Base-by-base conservation (phyloP, 169 alveolate genomes). In the Pseudocohnilembus persalinus region DNA sequence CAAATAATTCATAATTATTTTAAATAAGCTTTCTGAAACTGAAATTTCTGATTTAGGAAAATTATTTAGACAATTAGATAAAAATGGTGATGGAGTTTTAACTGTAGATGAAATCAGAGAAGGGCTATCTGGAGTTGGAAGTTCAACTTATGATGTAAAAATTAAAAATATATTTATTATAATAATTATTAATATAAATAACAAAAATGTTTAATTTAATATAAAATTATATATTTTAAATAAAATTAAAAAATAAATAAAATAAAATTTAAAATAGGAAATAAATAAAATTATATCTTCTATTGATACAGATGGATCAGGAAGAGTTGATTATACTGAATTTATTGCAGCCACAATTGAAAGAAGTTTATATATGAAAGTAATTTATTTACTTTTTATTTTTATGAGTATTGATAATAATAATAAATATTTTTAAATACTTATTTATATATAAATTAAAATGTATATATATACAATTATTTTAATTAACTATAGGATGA, bases 331-430 rank as follows among this genome's bases (percentile, higher is more conserved):
- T 73, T 94, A 89, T 73, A 90, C 95, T n/a, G 96, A 92, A 68
- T 92, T 92, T 80, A 75, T 95, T 27, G 96, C 97, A 34, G 96
- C 96, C 11, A 88, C 95, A 0, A 76, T 95, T 76, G 93, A 90
- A 30, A 82, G 88, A 81, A 79, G 88, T 32, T 63, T 89, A 16
- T 87, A 88, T 83, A 30, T 83, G 82, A 79, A 79, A 49, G 68
- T 49, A 49, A 49, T 49, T n/a, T n/a, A n/a, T n/a, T n/a, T n/a
- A n/a, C n/a, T n/a, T n/a, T n/a, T n/a, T n/a, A n/a, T n/a, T n/a
- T n/a, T n/a, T n/a, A n/a, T n/a, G n/a, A n/a, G n/a, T n/a, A n/a
- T n/a, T n/a, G n/a, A n/a, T n/a, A n/a, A n/a, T n/a, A n/a, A n/a
- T n/a, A n/a, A n/a, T n/a, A n/a, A n/a, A n/a, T n/a, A n/a, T n/a